Base-by-base conservation (phyloP, 345 rosid species). In the Eucalyptus cladocalyx region DNA sequence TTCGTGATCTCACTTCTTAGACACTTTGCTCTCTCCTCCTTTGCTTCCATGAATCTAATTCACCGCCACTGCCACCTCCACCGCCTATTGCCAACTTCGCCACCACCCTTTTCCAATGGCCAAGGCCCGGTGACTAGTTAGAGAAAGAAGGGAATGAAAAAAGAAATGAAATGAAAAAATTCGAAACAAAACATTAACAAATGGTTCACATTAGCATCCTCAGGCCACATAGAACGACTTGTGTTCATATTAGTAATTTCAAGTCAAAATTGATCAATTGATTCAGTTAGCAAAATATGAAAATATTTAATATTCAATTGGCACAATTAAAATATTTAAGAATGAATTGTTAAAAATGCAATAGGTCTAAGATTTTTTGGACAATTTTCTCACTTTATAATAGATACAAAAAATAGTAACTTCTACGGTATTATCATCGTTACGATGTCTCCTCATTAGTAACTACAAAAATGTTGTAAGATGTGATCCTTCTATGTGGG, bases 251-350 rank as follows among this genome's bases (percentile, higher is more conserved):
- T 0, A 4, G 0, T 4, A 53, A 53, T 53, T 53, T 53, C 11
- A 0, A 4, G 0, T 0, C 5, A 53, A 53, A 21, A 53, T 53
- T 53, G 2, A 0, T 0, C 2, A 53, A 53, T 53, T 0, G 24
- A 53, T 1, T 53, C 2, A 53, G 2, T 1, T 4, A 1, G 0
- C 26, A 53, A 53, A 53, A 53, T 21, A 53, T 53, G 2, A 21
- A 53, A 53, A 53, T 21, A 53, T 21, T 53, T 21, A 53, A 53
- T 53, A 53, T 53, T 53, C 2, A 53, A 53, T 53, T 53, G 1
- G 10, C 24, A 53, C 24, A 19, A 19, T 7, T 53, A 53, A 53
- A 8, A 21, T 0, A 53, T 53, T 8, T 53, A 53, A 53, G 4
- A 51, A 1, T 19, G 56, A 53, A 18, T 53, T 53, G 56, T 53